Conservation (phyloP, 345 rosid genomes). For the Gossypium longicalyx region DNA sequence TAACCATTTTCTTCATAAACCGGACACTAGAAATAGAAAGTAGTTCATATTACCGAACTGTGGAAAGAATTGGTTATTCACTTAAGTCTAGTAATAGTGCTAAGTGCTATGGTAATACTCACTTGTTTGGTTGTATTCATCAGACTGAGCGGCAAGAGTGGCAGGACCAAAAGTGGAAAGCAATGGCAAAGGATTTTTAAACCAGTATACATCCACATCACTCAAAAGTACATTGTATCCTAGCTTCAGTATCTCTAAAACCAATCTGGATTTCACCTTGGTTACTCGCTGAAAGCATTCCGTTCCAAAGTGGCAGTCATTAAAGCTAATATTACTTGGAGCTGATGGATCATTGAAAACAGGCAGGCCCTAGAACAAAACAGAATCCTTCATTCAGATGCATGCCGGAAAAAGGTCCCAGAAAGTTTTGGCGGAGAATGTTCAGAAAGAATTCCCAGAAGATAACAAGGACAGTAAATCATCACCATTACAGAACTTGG, state of each 20-base stretch:
- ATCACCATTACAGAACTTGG: not conserved
- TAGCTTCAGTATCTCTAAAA: constrained; percentile 68
- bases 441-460: constrained; percentile 7
- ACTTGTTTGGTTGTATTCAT: constrained; percentile 82
- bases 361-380: constrained; percentile 62
- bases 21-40: not conserved
- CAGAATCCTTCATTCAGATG: constrained; percentile 1
- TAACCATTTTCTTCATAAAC: not conserved
- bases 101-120: constrained; percentile 4
- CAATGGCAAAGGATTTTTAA: constrained; percentile 62
- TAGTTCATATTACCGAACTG: constrained; percentile 6
- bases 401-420: not conserved
- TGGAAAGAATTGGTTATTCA: not conserved
- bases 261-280: constrained; percentile 85
- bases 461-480: constrained; percentile 3
- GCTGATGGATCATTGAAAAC: constrained; percentile 75
- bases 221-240: constrained; percentile 89
- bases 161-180: constrained; percentile 65
- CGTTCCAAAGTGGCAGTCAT: constrained; percentile 92
- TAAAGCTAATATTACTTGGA: constrained; percentile 70
- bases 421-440: not conserved
- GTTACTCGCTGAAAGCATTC: constrained; percentile 88
- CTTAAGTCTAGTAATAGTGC: constrained; percentile 1
- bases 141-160: constrained; percentile 78
- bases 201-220: constrained; percentile 92